A percentile compares a stretch with the other conserved stretches of the same genome.
Evolutionary conservation across 2,329 filamentous ascomycete genomes (phyloP).

Genomic region (Fusarium secorum): DNA sequence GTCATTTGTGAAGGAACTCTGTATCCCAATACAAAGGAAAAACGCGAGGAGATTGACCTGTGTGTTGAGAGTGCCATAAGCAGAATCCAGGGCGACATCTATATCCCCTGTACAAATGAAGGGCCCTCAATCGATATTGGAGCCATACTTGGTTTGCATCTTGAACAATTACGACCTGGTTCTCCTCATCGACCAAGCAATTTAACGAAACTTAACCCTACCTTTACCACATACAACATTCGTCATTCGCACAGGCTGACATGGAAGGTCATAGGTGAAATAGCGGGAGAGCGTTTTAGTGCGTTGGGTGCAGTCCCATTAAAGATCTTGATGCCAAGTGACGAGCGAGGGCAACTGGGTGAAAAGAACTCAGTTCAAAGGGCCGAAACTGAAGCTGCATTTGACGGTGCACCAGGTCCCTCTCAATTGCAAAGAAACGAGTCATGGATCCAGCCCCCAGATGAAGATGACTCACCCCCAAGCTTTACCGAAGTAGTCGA

Average conservation of each 20-base stretch:
- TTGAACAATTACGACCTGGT: not conserved
- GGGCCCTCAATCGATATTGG: conserved; percentile 13
- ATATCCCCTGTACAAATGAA: conserved; percentile 13
- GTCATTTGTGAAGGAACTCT: conserved; percentile 10
- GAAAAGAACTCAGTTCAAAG: no score
- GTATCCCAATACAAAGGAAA: not conserved
- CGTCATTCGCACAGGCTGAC: conserved; percentile 32
- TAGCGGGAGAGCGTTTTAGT: conserved; percentile 3
- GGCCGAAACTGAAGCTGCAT: not conserved
- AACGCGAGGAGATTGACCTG: conserved; percentile 6
- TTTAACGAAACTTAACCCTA: conserved; percentile 5
- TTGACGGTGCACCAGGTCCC: not conserved
- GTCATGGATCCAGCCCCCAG: conserved; percentile 11
- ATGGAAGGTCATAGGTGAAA: conserved; percentile 22
- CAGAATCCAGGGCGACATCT: not conserved
- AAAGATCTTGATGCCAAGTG: conserved; percentile 11
- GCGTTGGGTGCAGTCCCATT: not conserved
- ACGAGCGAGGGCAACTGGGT: not conserved
- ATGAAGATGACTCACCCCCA: not conserved
- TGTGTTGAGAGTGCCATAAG: not conserved
- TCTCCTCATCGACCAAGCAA: not conserved
- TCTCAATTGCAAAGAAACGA: not conserved
- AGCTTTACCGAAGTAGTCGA: conserved; percentile 1
- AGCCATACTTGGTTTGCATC: conserved; percentile 9
- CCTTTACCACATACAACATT: conserved; percentile 45